Percentiles rank a stretch among this genome's conserved stretches.
Evolutionary conservation across 441 rosid genomes (phyloP).

Genomic region (Lepidium campestre): DNA sequence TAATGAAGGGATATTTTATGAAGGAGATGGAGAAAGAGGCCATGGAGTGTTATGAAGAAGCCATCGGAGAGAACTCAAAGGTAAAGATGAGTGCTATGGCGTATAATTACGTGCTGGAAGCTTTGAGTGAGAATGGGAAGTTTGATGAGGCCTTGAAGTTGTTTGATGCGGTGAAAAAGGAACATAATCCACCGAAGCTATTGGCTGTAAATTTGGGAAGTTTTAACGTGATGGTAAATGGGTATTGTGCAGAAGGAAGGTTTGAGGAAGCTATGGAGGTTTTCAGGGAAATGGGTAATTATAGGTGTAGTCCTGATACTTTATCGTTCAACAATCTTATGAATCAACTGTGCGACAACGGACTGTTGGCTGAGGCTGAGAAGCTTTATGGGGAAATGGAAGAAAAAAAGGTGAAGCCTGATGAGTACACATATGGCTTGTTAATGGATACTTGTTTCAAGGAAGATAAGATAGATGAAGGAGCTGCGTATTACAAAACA

Average conservation of each 20-base stretch:
- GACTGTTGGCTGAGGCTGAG: constrained; percentile 64
- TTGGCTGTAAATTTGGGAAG: constrained; percentile 73
- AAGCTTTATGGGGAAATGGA: constrained; percentile 71
- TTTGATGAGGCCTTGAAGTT: constrained; percentile 68
- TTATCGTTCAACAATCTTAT: constrained; percentile 72
- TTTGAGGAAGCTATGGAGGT: constrained; percentile 64
- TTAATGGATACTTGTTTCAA: constrained; percentile 79
- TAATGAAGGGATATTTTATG: constrained; percentile 79
- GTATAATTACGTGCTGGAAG: constrained; percentile 64
- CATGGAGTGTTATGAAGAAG: constrained; percentile 61
- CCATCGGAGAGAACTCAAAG: constrained; percentile 42
- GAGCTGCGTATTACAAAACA: constrained; percentile 61
- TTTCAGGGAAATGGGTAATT: constrained; percentile 59
- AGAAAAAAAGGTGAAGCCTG: constrained; percentile 71
- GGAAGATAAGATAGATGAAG: constrained; percentile 62
- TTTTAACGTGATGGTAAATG: constrained; percentile 81
- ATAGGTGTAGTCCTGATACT: constrained; percentile 64
- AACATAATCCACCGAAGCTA: constrained; percentile 59
- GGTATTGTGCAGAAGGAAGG: constrained; percentile 60
- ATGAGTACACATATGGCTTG: constrained; percentile 65
- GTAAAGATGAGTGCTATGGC: constrained; percentile 64
- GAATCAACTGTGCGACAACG: constrained; percentile 65
- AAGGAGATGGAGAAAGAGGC: constrained; percentile 73
- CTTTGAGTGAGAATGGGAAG: constrained; percentile 63
- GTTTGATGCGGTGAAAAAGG: constrained; percentile 55